These are phyloP conservation scores for Cymbopogon flexuosus DNA, from an alignment of 202 grass and related monocot species.

Conservation along the genomic window DNA sequence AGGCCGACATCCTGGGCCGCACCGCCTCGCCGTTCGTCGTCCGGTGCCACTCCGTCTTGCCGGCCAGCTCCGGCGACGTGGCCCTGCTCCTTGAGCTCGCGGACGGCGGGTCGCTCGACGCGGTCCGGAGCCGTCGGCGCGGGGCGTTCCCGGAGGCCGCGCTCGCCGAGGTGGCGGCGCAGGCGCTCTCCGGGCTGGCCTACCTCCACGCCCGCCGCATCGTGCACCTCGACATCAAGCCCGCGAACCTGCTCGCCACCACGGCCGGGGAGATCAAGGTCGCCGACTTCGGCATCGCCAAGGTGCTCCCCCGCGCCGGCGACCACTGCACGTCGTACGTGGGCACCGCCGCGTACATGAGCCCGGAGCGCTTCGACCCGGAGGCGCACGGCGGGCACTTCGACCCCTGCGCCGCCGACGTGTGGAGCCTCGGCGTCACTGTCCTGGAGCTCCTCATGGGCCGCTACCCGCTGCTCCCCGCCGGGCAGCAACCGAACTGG, in stretches of 20 bases:
- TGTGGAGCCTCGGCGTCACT: slow-evolving; percentile 69
- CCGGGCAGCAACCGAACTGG: slow-evolving; percentile 58
- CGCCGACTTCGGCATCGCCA: slow-evolving; percentile 81
- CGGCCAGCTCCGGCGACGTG: slow-evolving; percentile 34
- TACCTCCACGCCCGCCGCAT: slow-evolving; percentile 66
- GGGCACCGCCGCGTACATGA: slow-evolving; percentile 85
- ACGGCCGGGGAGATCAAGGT: slow-evolving; percentile 57
- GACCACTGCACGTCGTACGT: slow-evolving; percentile 53
- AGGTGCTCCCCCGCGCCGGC: slow-evolving; percentile 43
- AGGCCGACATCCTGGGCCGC: slow-evolving; percentile 55
- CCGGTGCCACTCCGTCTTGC: slow-evolving; percentile 37
- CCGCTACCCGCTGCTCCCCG: slow-evolving; percentile 74
- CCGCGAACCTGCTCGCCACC: slow-evolving; percentile 57
- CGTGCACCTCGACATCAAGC: slow-evolving; percentile 76
- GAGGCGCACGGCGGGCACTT: slow-evolving; percentile 60
- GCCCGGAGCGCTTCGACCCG: slow-evolving; percentile 75
- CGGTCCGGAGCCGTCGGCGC: background rate
- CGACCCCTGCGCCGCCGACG: slow-evolving; percentile 69
- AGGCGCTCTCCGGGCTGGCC: slow-evolving; percentile 44
- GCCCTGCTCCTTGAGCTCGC: slow-evolving; percentile 63
- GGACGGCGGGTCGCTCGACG: slow-evolving; percentile 63
- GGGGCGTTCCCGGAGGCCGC: slow-evolving; percentile 56
- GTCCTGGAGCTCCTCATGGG: slow-evolving; percentile 67
- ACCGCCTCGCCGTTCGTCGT: slow-evolving; percentile 44
- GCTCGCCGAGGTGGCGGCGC: slow-evolving; percentile 53